Percentiles rank a stretch among this genome's conserved stretches.
phyloP scores from a whole-genome alignment of 805 yeast genomes.

The Pichia deserticola region DNA sequence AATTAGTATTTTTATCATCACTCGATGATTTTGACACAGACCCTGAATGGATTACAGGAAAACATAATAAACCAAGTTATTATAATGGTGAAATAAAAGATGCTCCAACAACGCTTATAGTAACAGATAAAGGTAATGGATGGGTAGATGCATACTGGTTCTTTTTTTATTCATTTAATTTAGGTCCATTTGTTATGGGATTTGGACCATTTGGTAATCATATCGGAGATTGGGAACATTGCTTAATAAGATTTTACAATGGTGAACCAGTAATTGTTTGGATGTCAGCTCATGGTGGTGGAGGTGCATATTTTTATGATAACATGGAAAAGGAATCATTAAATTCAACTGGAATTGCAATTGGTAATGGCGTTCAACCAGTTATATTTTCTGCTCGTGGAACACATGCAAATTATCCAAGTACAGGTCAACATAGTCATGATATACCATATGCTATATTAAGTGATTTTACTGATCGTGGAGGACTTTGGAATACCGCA shows the following conservation, averaged over 20 bases:
- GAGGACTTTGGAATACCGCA: slow-evolving; percentile 92
- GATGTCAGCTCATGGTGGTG: slow-evolving; percentile 99
- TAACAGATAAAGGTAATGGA: slow-evolving; percentile 89
- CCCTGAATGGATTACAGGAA: slow-evolving; percentile 86
- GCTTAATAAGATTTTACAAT: slow-evolving; percentile 72
- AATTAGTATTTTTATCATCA: slow-evolving; percentile 52
- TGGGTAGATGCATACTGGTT: slow-evolving; percentile 97
- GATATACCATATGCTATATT: slow-evolving; percentile 89
- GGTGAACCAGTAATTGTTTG: slow-evolving; percentile 80
- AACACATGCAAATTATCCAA: slow-evolving; percentile 93
- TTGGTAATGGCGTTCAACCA: slow-evolving; percentile 41
- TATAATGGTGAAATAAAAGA: slow-evolving; percentile 61
- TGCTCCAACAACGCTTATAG: slow-evolving; percentile 77
- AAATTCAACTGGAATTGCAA: slow-evolving; percentile 7
- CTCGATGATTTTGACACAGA: slow-evolving; percentile 59
- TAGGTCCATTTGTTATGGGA: slow-evolving; percentile 97
- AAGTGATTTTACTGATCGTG: slow-evolving; percentile 90
- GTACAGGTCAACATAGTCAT: slow-evolving; percentile 94
- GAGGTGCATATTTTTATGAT: slow-evolving; percentile 77
- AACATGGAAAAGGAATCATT: slow-evolving; percentile 48
- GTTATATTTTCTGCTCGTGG: slow-evolving; percentile 88
- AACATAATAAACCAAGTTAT: slow-evolving; percentile 55
- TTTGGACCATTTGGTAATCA: slow-evolving; percentile 96
- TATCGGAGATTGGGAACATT: slow-evolving; percentile 98
- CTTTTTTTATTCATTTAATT: slow-evolving; percentile 86